Base-by-base conservation (phyloP, 192 early-diverging fungal species). In the Coemansia sp. region DNA sequence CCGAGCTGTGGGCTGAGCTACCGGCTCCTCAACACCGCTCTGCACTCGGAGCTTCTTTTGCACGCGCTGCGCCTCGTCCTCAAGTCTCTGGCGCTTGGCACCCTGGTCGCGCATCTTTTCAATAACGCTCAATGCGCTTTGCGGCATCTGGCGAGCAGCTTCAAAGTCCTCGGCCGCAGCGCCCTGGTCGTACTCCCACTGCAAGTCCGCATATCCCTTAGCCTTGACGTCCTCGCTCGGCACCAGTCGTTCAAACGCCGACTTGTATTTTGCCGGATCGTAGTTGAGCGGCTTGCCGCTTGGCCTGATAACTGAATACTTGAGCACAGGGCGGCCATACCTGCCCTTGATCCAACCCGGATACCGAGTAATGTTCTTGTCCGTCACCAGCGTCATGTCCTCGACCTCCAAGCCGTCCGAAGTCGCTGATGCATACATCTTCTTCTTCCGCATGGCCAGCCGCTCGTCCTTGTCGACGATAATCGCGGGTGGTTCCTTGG, bases 251-350 rank as follows among this genome's bases (percentile, higher is more conserved):
- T 83, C 82, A 46, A 88, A 76, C 53, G 80, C 87, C 59, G 90
- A 83, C 69, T 90, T 90, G 73, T 89, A 86, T 58, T 87, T 83
- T 6, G 79, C 73, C 2, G 91, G 91, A 40, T 94, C 91, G 62
- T 85, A 88, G 11, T 83, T 87, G 70, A 94, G 81, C 74, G 41
- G 56, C 47, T 83, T 83, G 9, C 89, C 87, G 64, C 87, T 82
- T 20, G 72, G 70, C 65, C 73, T 87, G 25, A 79, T 70, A 24
- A 90, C 46, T n/a, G 84, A 82, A 82, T 91, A 85, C 39, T 90
- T 86, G 8, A 91, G 80, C 43, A 93, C 89, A 9, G 89, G 90
- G 22, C 90, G 86, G 61, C 88, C 89, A 78, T 90, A 93, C 36
- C 88, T 67, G 17, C 87, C 86, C 62, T 85, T 76, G 56, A 85